Base-by-base conservation (phyloP, 2,329 filamentous ascomycete species). In the Diaporthe sp. region DNA sequence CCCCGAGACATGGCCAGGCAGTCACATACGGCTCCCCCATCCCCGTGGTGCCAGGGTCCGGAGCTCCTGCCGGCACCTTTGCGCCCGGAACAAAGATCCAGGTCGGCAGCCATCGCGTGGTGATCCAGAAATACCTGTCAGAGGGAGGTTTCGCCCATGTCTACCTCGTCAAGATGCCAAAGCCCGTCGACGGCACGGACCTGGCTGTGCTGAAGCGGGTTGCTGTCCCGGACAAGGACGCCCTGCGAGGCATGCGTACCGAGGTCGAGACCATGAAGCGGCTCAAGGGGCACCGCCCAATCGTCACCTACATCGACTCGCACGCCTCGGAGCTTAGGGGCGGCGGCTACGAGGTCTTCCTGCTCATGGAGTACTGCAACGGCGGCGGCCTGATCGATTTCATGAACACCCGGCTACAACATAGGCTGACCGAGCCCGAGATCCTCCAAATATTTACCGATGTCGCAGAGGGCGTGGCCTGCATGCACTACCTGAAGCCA, bases 231-330 rank as follows among this genome's bases (percentile, higher is more conserved):
- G 97, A 99, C 85, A 98, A 97, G 88, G 94, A 97, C 77, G 92
- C 96, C 74, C 88, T 99, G 85, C 94, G 95, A 77, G 96, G 94
- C 84, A 98, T 99, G 97, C 92, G 97, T 84, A 98, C 93, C 78
- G 97, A 99, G 88, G 97, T 99, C 79, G 97, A 99, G 87, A 99
- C 97, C 19, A 99, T 99, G 97, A 99, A 99, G 92, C 96, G 97
- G 85, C 89, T 99, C 80, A 98, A 98, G 88, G 97, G 97, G 74
- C 97, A 98, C 89, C 92, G 92, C 77, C 93, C 97, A 80, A 98
- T 99, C 81, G 97, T 99, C 80, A 98, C 94, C 75, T 99, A 99
- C 85, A 96, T 98, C 83, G 97, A 99, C 87, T 98, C 96, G 78
- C 97, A 99, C 85, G 97, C 97, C 50, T 98, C 95, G 22, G 96